Evolutionary conservation across 306 rosid genomes (phyloP).

Genomic region (Albizia julibrissin): DNA sequence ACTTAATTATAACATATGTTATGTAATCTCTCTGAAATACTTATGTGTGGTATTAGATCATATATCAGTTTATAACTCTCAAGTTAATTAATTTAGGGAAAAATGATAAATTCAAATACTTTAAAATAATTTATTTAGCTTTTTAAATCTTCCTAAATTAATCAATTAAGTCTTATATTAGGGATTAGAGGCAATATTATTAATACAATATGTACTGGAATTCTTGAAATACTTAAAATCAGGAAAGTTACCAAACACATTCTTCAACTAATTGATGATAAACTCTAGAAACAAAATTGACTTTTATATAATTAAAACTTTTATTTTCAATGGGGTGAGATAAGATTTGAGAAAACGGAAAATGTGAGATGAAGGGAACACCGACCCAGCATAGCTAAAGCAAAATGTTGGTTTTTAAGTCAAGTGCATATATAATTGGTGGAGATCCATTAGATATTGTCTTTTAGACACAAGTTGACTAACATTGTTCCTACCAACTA

Average conservation of each 20-base stretch:
- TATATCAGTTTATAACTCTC: too few relatives aligned
- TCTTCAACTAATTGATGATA: background rate
- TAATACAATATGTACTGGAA: background rate
- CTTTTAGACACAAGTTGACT: constrained; percentile 12
- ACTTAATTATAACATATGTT: too few relatives aligned
- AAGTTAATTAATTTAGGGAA: too few relatives aligned
- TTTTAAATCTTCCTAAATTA: too few relatives aligned
- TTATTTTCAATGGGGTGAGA: background rate
- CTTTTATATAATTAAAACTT: background rate
- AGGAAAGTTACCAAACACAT: background rate
- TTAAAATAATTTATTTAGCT: too few relatives aligned
- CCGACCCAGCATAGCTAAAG: background rate
- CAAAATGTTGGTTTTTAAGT: background rate
- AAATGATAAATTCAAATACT: too few relatives aligned
- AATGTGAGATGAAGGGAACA: background rate
- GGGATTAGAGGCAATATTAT: too few relatives aligned
- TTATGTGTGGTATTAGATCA: too few relatives aligned
- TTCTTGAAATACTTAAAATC: background rate
- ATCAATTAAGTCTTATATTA: too few relatives aligned
- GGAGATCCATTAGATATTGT: background rate
- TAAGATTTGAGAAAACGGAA: background rate
- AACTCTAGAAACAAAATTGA: background rate
- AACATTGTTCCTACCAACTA: background rate
- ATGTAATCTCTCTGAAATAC: too few relatives aligned
- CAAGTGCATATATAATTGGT: background rate